Evolutionary conservation across 1,284 basidiomycete genomes (phyloP).

Genomic region (Fomitopsis schrenkii): DNA sequence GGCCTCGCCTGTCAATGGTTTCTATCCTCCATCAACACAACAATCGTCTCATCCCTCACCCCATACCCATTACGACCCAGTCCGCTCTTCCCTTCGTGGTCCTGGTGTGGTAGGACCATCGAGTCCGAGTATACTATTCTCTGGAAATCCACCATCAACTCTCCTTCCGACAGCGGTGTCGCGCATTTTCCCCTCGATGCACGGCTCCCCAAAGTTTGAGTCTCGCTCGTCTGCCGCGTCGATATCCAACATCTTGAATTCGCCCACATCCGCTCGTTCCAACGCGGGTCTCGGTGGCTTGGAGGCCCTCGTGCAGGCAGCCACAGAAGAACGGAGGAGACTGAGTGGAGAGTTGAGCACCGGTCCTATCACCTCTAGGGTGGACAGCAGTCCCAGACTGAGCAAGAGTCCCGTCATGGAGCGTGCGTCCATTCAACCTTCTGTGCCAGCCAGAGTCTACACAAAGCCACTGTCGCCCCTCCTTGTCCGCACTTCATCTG

Average conservation of each 20-base stretch:
- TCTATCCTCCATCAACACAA: constrained; percentile 10
- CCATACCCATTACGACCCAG: constrained; percentile 5
- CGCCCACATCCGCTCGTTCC: constrained; percentile 20
- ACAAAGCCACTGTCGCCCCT: constrained; percentile 4
- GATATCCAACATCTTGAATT: constrained; percentile 22
- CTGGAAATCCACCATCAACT: background rate
- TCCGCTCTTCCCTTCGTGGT: background rate
- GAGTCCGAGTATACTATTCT: background rate
- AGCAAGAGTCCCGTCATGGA: constrained; percentile 17
- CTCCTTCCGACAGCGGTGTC: background rate
- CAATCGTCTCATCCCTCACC: constrained; percentile 11
- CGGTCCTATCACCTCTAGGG: constrained; percentile 1
- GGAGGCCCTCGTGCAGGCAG: constrained; percentile 53
- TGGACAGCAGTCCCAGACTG: constrained; percentile 12
- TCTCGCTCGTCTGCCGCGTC: constrained; percentile 14
- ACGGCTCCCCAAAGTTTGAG: background rate
- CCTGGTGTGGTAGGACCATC: constrained; percentile 4
- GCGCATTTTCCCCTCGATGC: background rate
- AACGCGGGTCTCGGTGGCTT: constrained; percentile 32
- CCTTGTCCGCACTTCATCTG: background rate
- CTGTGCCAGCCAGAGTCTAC: background rate
- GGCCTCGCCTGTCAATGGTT: constrained; percentile 14
- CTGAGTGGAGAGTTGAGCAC: constrained; percentile 30
- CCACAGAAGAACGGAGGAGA: constrained; percentile 46
- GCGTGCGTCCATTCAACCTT: background rate